phyloP scores from a whole-genome alignment of 805 yeast genomes.

The Ogataea chonburiensis region DNA sequence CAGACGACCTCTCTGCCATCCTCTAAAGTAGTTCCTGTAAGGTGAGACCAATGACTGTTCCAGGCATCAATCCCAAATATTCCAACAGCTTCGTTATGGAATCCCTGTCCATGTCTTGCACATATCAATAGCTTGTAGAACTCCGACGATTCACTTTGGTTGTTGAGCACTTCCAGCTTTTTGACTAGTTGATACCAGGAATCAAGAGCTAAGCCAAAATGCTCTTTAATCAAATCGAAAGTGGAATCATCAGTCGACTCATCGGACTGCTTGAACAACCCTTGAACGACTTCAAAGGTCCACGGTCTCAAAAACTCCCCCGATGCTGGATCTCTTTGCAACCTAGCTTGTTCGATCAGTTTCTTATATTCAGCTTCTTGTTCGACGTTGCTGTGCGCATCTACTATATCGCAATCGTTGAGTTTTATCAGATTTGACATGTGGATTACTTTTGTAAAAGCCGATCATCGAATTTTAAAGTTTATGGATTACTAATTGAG shows the following conservation, averaged over 20 bases:
- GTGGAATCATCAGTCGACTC: constrained; percentile 42
- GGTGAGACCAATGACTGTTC: constrained; percentile 52
- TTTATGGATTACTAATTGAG: too few relatives aligned
- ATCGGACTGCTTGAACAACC: constrained; percentile 50
- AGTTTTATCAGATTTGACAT: constrained; percentile 23
- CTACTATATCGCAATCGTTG: constrained; percentile 29
- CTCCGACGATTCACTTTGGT: constrained; percentile 37
- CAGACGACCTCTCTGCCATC: constrained; percentile 51
- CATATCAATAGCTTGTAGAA: constrained; percentile 49
- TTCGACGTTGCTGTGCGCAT: constrained; percentile 26
- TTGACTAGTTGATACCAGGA: constrained; percentile 41
- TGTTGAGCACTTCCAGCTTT: constrained; percentile 33
- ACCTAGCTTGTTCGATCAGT: constrained; percentile 10
- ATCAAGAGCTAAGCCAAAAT: constrained; percentile 43
- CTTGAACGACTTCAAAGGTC: constrained; percentile 47
- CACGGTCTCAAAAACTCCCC: constrained; percentile 38
- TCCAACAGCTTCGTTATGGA: constrained; percentile 54
- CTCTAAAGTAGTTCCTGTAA: constrained; percentile 37
- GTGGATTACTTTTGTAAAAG: background rate
- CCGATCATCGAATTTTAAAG: too few relatives aligned
- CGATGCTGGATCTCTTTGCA: constrained; percentile 25
- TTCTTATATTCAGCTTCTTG: constrained; percentile 20
- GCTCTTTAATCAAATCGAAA: constrained; percentile 43
- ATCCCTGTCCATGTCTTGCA: constrained; percentile 73
- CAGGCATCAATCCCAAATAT: constrained; percentile 58